phyloP scores from a whole-genome alignment of 208 protist species.

The Trypanosoma cruzi region DNA sequence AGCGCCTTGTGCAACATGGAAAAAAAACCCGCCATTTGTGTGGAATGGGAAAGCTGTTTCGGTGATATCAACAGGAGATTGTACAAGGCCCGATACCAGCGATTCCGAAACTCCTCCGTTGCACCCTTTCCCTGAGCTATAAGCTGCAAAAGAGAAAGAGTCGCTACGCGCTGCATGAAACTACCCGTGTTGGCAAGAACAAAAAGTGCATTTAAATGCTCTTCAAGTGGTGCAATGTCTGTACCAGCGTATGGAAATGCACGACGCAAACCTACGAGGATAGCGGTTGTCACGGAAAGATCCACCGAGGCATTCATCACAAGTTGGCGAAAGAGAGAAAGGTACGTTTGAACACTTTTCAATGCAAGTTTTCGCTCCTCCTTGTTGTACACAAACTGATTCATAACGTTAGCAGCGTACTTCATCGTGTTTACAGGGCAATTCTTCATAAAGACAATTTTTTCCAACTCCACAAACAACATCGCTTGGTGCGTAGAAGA shows the following conservation, averaged over 20 bases:
- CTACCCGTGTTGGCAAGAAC: slow-evolving; percentile 86
- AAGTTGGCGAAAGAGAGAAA: slow-evolving; percentile 87
- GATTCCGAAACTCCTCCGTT: slow-evolving; percentile 63
- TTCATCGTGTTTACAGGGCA: slow-evolving; percentile 88
- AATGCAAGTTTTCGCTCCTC: slow-evolving; percentile 89
- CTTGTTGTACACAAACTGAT: slow-evolving; percentile 93
- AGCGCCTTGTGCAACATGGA: slow-evolving; percentile 90
- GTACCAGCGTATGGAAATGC: slow-evolving; percentile 92
- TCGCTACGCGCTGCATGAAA: slow-evolving; percentile 89
- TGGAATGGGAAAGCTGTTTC: slow-evolving; percentile 87
- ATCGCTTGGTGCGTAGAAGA: slow-evolving; percentile 84
- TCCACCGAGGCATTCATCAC: slow-evolving; percentile 64
- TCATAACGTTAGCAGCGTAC: slow-evolving; percentile 91
- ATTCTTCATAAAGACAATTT: slow-evolving; percentile 91
- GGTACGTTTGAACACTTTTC: slow-evolving; percentile 89
- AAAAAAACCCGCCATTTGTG: slow-evolving; percentile 92
- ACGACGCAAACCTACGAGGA: slow-evolving; percentile 89
- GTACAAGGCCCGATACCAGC: slow-evolving; percentile 93
- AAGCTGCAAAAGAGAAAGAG: slow-evolving; percentile 87
- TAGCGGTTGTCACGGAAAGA: slow-evolving; percentile 87
- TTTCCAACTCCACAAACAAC: slow-evolving; percentile 91
- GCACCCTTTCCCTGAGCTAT: slow-evolving; percentile 76
- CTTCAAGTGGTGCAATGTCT: slow-evolving; percentile 76
- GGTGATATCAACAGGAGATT: slow-evolving; percentile 86
- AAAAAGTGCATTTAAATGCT: slow-evolving; percentile 91